Evolutionary conservation across 306 rosid species (phyloP), one percentile per base, ranked within the genome.

Genomic region (Vigna nakashimae): DNA sequence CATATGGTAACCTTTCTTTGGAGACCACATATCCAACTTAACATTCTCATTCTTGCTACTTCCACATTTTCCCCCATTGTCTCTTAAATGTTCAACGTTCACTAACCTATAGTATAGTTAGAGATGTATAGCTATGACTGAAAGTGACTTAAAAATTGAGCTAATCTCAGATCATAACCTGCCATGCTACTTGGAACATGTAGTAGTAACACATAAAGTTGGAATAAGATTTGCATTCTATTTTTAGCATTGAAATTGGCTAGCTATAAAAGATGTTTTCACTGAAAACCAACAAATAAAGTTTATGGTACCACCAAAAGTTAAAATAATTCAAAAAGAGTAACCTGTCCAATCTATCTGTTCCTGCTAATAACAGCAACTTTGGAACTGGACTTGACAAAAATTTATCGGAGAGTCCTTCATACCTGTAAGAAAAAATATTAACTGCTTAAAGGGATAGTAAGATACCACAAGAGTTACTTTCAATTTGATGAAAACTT

Each of bases 261-360:
- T 50, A 52, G 77, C 26, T 45, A 59, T 2, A 16, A 40, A 50
- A 46, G 68, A 49, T 43, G 62, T 52, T 63, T 36, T 69, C 58
- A 45, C 13, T 36, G 17, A 67, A 48, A 69, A 68, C 43, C 46
- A 81, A 26, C 52, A 77, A 63, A 57, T 26, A 52, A 67, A 40
- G 24, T 34, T 66, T 46, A 72, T 13, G 10, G 59, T 26, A 74
- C 45, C 57, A 15, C 56, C 8, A 56, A 70, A 78, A 69, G 16
- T 77, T 20, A 49, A 64, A 73, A 74, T 26, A 69, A 48, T 78
- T 20, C n/a, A 64, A 71, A 40, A 53, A 65, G 73, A 18, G 49
- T 69, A 49, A 95, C 99, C 91, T 95, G 90, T 95, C 99, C 79
- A 95, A 85, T 89, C 99, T 89, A 82, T 95, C 99, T 70, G 99